Evolutionary conservation across 345 rosid genomes (phyloP).

Genomic region (Eucalyptus rudis): DNA sequence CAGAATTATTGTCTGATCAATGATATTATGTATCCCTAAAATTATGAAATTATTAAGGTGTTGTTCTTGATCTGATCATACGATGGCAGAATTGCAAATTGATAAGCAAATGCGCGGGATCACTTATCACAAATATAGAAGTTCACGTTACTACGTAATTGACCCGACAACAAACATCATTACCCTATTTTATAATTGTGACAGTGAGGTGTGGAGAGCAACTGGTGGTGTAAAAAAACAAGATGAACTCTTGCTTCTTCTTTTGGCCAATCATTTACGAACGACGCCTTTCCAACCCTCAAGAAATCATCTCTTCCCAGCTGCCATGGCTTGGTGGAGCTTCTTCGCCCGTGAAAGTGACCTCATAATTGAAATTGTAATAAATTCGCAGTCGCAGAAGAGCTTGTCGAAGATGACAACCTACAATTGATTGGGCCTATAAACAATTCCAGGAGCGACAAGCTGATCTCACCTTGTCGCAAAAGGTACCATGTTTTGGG

Average conservation of each 20-base stretch:
- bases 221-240: neutral
- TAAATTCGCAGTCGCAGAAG: neutral
- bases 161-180: neutral
- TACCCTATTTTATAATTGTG: neutral
- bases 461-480: neutral
- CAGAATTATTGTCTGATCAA: neutral
- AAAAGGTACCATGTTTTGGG: neutral
- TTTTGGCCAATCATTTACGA: neutral
- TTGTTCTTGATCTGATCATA: neutral
- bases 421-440: neutral
- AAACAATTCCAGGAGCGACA: neutral
- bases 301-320: neutral
- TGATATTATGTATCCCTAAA: neutral
- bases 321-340: neutral
- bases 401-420: neutral
- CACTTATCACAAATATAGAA: neutral
- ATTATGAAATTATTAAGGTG: neutral
- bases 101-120: neutral
- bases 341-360: neutral
- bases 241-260: neutral
- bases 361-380: neutral
- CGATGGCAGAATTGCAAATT: neutral
- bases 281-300: neutral
- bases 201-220: neutral
- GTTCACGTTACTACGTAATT: neutral